phyloP scores from a whole-genome alignment of 2,329 filamentous ascomycete species.

The Westerdykella aurantiaca region DNA sequence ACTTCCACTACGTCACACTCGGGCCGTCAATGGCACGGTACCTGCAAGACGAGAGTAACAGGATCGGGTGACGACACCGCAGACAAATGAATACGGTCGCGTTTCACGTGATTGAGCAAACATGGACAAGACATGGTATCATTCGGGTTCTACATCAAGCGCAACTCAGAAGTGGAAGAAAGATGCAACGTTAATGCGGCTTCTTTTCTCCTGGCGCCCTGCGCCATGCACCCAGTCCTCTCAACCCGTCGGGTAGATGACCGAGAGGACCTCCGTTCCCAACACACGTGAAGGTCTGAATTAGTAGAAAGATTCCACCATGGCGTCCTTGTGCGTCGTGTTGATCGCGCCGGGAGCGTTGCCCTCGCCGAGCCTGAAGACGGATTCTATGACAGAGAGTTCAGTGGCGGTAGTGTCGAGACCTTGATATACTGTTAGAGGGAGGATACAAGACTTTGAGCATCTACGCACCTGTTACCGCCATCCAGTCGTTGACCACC shows the following conservation, averaged over 20 bases:
- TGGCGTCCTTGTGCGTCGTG: constrained; percentile 87
- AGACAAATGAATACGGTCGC: too few relatives aligned
- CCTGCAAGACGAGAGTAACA: too few relatives aligned
- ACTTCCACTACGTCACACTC: constrained; percentile 3
- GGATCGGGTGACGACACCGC: background rate
- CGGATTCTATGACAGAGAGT: constrained; percentile 90
- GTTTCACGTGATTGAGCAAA: too few relatives aligned
- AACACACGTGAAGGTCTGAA: background rate
- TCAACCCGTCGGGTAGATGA: constrained; percentile 3
- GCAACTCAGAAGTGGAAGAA: constrained; percentile 4
- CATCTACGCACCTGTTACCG: constrained; percentile 57
- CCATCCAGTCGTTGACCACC: constrained; percentile 97
- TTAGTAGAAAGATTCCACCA: constrained; percentile 98
- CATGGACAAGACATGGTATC: constrained; percentile 15
- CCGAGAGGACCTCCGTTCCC: constrained; percentile 3
- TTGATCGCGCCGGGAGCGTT: constrained; percentile 70
- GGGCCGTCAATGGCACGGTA: too few relatives aligned
- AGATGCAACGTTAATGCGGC: constrained; percentile 6
- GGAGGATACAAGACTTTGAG: background rate
- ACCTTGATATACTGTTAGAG: constrained; percentile 41
- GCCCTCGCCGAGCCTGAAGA: constrained; percentile 90
- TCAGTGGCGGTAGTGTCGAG: constrained; percentile 96
- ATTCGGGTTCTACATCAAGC: constrained; percentile 23
- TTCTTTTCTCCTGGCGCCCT: constrained; percentile 12
- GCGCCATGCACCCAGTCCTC: constrained; percentile 17